These are phyloP conservation scores for Mrakia frigida DNA, from an alignment of 768 basidiomycete genomes.

Conservation along the genomic window DNA sequence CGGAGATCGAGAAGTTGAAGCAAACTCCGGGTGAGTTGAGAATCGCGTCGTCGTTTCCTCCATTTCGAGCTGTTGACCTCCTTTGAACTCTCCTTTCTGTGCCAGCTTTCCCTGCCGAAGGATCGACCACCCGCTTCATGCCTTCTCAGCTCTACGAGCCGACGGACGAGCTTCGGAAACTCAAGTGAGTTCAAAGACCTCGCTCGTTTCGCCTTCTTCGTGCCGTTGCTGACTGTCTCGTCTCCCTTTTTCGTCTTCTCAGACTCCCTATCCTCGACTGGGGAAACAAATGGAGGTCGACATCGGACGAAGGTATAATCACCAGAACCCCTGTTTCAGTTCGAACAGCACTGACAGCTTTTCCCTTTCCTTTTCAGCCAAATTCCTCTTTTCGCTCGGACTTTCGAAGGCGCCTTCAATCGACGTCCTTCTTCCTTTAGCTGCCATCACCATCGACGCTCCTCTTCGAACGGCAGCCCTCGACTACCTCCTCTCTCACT, in stretches of 20 bases:
- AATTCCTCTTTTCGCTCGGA: constrained; percentile 62
- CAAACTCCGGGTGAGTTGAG: constrained; percentile 48
- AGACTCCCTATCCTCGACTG: constrained; percentile 81
- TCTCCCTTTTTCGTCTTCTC: neutral
- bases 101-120: constrained; percentile 57
- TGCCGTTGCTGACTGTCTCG: neutral
- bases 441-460: constrained; percentile 52
- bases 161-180: constrained; percentile 58
- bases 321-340: neutral
- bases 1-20: constrained; percentile 56
- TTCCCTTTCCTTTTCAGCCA: constrained; percentile 53
- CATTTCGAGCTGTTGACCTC: neutral
- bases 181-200: constrained; percentile 41
- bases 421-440: constrained; percentile 61
- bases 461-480: constrained; percentile 59
- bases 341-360: neutral
- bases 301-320: constrained; percentile 75
- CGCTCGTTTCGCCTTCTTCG: neutral
- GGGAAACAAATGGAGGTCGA: constrained; percentile 77
- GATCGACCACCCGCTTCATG: constrained; percentile 32
- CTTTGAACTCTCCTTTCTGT: neutral
- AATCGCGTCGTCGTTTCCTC: neutral
- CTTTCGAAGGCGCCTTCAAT: constrained; percentile 60
- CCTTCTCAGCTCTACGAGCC: constrained; percentile 74
- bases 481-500: constrained; percentile 75